phyloP scores from a whole-genome alignment of 192 early-diverging fungal genomes.

The Coemansia sp. region DNA sequence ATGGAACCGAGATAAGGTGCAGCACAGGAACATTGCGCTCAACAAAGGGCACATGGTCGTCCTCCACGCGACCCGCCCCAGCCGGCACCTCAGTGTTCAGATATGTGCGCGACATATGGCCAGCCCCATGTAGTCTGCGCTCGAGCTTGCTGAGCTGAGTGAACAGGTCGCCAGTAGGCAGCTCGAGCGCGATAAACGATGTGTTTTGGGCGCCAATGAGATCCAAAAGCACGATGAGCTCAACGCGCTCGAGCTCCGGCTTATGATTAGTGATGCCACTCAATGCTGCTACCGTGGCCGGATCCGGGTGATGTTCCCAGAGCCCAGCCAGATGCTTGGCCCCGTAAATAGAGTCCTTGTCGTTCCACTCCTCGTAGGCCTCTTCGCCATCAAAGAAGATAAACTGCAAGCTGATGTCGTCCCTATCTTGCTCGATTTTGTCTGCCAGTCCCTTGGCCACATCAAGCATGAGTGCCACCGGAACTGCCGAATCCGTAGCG shows the following conservation, averaged over 20 bases:
- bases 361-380: slow-evolving; percentile 75
- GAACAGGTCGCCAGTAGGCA: slow-evolving; percentile 66
- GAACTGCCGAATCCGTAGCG: slow-evolving; percentile 87
- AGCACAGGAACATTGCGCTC: slow-evolving; percentile 75
- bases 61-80: slow-evolving; percentile 58
- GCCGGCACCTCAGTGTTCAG: slow-evolving; percentile 19
- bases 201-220: slow-evolving; percentile 66
- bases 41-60: slow-evolving; percentile 91
- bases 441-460: slow-evolving; percentile 69
- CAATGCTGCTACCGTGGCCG: slow-evolving; percentile 36
- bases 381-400: slow-evolving; percentile 98
- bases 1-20: slow-evolving; percentile 83
- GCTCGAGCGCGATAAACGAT: slow-evolving; percentile 50
- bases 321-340: slow-evolving; percentile 77
- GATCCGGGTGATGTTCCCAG: slow-evolving; percentile 64
- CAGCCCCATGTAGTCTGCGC: slow-evolving; percentile 53
- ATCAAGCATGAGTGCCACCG: slow-evolving; percentile 88
- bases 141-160: slow-evolving; percentile 70
- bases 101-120: slow-evolving; percentile 40
- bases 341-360: slow-evolving; percentile 86
- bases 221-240: slow-evolving; percentile 85
- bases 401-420: slow-evolving; percentile 74
- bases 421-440: slow-evolving; percentile 46
- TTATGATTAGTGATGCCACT: slow-evolving; percentile 17
- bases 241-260: slow-evolving; percentile 68